Base-by-base conservation (phyloP, 768 basidiomycete genomes). In the Rhizopogon rudus region DNA sequence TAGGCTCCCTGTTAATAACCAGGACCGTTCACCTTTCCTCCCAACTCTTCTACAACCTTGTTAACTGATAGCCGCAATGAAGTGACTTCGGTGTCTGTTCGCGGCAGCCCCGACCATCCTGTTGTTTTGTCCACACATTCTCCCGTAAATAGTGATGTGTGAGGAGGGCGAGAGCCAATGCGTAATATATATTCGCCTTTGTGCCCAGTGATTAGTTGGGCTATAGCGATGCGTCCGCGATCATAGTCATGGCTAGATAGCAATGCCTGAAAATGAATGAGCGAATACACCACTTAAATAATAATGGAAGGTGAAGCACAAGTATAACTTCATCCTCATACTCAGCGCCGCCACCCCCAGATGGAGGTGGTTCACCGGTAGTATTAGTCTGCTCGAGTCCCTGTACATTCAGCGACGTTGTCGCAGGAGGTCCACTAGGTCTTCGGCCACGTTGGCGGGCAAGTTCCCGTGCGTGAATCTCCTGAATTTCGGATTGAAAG, bases 111-210 rank as follows among this genome's bases (percentile, higher is more conserved):
- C 9, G 68, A 71, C 84, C 85, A 86, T 7, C 75, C 82, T 1
- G 69, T 59, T n/a, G 68, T 73, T 44, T 78, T 76, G 6, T 70
- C 72, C 3, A 80, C 60, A 3, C 57, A 44, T 48, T 86, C 83
- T 12, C 79, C 80, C 12, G 75, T 65, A 60, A 85, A 87, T 44
- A 93, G 65, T 55, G 69, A 71, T 25, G 75, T 64, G 33, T 77
- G 80, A 14, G 84, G 77, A 20, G 88, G 90, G 44, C 79, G 85
- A 51, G 76, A 66, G 53, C 91, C 91, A 67, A 93, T 77, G 61
- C 85, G 81, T 53, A 92, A 73, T 28, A 92, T 74, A 67, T 86
- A 86, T 67, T 93, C 91, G 14, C 91, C 91, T 55, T 78, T 77
- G 56, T 78, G 73, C 50, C 78, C 82, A 3, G 87, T 91, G 53